These are phyloP conservation scores for Rhodotorula glutinis DNA, from an alignment of 1,284 basidiomycete genomes.

Conservation along the genomic window DNA sequence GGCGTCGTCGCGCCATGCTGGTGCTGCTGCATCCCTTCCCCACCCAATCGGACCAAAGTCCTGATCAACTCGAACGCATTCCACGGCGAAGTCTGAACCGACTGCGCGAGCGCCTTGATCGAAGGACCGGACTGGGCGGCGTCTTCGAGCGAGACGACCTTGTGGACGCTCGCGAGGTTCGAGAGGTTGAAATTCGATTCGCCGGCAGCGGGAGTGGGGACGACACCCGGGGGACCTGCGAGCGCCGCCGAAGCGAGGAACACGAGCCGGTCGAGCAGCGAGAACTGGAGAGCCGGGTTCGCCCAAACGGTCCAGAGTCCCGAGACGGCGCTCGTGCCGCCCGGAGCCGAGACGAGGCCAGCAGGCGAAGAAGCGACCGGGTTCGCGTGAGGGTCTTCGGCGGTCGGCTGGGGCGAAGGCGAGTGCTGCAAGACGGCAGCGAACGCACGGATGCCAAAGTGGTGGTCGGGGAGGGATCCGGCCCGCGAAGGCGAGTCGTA, in stretches of 20 bases:
- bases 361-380: conserved; percentile 1
- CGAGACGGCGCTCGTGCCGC: conserved; percentile 31
- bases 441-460: conserved; percentile 68
- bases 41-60: conserved; percentile 73
- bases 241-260: conserved; percentile 61
- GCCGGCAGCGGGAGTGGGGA: not conserved
- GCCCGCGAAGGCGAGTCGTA: conserved; percentile 74
- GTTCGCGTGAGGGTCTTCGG: conserved; percentile 15
- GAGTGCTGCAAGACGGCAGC: conserved; percentile 71
- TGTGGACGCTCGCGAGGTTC: conserved; percentile 65
- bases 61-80: conserved; percentile 89
- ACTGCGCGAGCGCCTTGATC: conserved; percentile 75
- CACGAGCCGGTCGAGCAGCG: conserved; percentile 79
- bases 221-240: conserved; percentile 43
- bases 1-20: too few species aligned
- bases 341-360: conserved; percentile 20
- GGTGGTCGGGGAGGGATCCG: conserved; percentile 59
- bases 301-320: conserved; percentile 60
- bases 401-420: conserved; percentile 10
- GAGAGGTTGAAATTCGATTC: conserved; percentile 72
- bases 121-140: conserved; percentile 68
- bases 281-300: conserved; percentile 80
- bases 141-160: conserved; percentile 80
- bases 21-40: conserved; percentile 40
- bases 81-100: conserved; percentile 87